Conservation (phyloP, 139 green algal genomes). For the Micractinium conductrix region DNA sequence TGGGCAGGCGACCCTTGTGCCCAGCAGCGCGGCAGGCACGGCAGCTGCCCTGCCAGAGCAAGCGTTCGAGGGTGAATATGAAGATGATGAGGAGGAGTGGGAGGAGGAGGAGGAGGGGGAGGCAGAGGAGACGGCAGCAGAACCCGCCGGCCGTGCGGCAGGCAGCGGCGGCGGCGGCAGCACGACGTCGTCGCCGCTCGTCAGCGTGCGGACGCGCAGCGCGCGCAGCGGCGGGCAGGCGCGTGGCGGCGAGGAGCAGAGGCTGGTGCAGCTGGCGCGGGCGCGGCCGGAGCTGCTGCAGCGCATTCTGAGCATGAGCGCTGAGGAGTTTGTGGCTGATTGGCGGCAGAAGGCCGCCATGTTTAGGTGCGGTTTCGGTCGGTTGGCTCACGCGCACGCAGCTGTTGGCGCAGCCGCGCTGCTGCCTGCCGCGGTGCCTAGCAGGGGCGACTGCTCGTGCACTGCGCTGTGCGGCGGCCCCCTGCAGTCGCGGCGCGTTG, state of each 20-base stretch:
- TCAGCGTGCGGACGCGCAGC: not conserved
- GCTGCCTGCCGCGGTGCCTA: too few relatives aligned
- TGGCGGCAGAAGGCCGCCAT: not conserved
- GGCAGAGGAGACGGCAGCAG: not conserved
- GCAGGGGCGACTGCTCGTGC: too few relatives aligned
- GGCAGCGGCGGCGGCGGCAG: not conserved
- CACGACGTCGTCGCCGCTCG: not conserved
- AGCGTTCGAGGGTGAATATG: not conserved
- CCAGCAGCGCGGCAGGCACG: too few relatives aligned
- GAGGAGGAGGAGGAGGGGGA: too few relatives aligned
- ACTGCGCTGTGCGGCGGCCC: too few relatives aligned
- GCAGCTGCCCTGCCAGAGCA: not conserved
- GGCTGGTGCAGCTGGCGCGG: not conserved
- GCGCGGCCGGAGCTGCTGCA: constrained; percentile 2
- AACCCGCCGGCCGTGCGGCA: not conserved
- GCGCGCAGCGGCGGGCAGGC: not conserved
- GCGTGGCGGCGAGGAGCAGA: not conserved
- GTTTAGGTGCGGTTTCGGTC: not conserved
- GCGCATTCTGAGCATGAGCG: not conserved
- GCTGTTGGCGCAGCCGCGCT: too few relatives aligned
- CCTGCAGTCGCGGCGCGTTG: too few relatives aligned
- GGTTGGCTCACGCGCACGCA: too few relatives aligned
- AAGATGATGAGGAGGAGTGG: too few relatives aligned
- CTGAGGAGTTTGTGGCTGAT: constrained; percentile 6
- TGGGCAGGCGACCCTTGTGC: not conserved